Conservation (phyloP, 345 rosid species). For the Cardamine chenopodiifolia region DNA sequence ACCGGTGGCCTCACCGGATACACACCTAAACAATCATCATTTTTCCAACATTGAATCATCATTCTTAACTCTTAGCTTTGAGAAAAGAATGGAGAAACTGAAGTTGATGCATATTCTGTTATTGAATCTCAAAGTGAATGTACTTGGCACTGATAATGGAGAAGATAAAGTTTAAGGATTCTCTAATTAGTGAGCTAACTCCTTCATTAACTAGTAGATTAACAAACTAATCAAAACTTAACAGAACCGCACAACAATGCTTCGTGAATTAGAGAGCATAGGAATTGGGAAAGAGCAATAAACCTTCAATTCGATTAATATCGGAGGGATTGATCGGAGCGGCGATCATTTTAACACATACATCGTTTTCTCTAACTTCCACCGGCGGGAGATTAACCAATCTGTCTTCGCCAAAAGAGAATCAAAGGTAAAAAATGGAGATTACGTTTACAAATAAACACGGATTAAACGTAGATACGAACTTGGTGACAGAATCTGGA, state of each 20-base stretch:
- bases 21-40: constrained; percentile 54
- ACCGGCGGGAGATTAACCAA: constrained; percentile 69
- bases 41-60: not conserved
- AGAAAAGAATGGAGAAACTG: not conserved
- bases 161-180: not conserved
- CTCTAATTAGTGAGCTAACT: not conserved
- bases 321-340: constrained; percentile 93
- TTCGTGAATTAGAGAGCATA: not conserved
- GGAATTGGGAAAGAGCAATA: not conserved
- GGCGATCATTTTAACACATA: constrained; percentile 88
- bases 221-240: not conserved
- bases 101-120: not conserved
- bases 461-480: not conserved
- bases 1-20: constrained; percentile 87
- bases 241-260: not conserved
- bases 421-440: not conserved
- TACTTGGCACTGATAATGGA: not conserved
- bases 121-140: not conserved
- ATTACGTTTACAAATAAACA: not conserved
- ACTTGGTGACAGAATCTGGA: constrained; percentile 83
- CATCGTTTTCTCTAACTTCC: constrained; percentile 71
- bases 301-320: constrained; percentile 87
- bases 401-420: constrained; percentile 39
- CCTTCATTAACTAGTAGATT: not conserved
- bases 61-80: not conserved